phyloP scores from a whole-genome alignment of 352 stramenopile species.

The Thalassiosira allenii region DNA sequence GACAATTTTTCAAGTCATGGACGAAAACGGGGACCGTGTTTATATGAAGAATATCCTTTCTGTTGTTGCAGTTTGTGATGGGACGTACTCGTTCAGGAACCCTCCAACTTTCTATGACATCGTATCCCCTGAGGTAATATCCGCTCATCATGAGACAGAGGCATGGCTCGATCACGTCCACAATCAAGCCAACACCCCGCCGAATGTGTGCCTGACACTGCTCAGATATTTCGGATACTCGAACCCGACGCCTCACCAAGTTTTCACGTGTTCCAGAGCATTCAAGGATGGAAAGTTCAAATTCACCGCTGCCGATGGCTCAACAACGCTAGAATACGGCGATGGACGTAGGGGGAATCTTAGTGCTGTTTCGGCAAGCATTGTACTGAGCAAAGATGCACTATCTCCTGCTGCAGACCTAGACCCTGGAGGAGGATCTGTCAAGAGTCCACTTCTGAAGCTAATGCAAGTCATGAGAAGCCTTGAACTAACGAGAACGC shows the following conservation, averaged over 20 bases:
- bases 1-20: conserved; percentile 50
- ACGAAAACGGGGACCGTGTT: conserved; percentile 22
- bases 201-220: conserved; percentile 62
- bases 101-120: conserved; percentile 64
- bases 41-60: conserved; percentile 70
- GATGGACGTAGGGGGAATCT: conserved; percentile 70
- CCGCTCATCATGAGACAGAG: conserved; percentile 67
- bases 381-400: conserved; percentile 76
- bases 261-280: conserved; percentile 61
- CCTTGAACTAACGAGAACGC: conserved; percentile 45
- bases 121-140: conserved; percentile 38
- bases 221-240: conserved; percentile 77
- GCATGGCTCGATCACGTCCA: conserved; percentile 67
- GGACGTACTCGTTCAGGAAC: conserved; percentile 60
- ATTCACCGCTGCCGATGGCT: conserved; percentile 17
- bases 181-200: conserved; percentile 64
- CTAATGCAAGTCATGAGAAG: conserved; percentile 63
- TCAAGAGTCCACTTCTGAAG: conserved; percentile 64
- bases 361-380: conserved; percentile 62
- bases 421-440: conserved; percentile 64
- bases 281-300: conserved; percentile 67
- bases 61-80: conserved; percentile 42
- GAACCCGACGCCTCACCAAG: conserved; percentile 72
- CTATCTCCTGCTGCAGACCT: conserved; percentile 45
- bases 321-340: too few relatives aligned